phyloP scores from a whole-genome alignment of 805 yeast species.

The Cephaloascus albidus region DNA sequence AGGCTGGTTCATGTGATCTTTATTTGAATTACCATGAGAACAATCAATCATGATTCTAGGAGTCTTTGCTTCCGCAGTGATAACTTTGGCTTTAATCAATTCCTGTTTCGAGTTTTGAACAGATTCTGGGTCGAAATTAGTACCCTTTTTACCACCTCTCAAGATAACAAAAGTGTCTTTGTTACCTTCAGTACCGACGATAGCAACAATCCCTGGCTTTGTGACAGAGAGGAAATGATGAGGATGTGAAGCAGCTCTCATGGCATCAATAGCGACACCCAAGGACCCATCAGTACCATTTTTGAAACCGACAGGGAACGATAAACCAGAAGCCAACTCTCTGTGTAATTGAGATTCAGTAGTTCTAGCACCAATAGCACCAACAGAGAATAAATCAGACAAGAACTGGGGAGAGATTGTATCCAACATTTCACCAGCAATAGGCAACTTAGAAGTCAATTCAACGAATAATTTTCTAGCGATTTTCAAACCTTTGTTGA shows the following conservation, averaged over 20 bases:
- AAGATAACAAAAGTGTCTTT: conserved; percentile 82
- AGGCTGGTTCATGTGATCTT: conserved; percentile 90
- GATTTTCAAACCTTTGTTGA: conserved; percentile 88
- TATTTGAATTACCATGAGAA: conserved; percentile 92
- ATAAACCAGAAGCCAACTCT: conserved; percentile 91
- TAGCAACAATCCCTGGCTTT: conserved; percentile 93
- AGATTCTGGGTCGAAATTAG: conserved; percentile 75
- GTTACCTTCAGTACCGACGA: conserved; percentile 92
- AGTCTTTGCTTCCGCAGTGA: conserved; percentile 24
- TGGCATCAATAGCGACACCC: conserved; percentile 92
- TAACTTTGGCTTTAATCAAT: conserved; percentile 39
- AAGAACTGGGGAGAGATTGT: conserved; percentile 95
- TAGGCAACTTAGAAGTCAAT: conserved; percentile 77
- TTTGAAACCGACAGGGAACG: conserved; percentile 98
- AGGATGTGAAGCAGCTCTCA: conserved; percentile 83
- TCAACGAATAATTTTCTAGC: conserved; percentile 81
- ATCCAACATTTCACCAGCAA: conserved; percentile 96
- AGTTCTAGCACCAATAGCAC: conserved; percentile 98
- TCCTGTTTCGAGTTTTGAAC: conserved; percentile 59
- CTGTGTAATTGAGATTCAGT: conserved; percentile 97
- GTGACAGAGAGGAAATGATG: conserved; percentile 95
- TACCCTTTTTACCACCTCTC: conserved; percentile 93
- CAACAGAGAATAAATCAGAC: conserved; percentile 87
- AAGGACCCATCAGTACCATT: conserved; percentile 96
- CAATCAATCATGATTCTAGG: conserved; percentile 92